Conservation (phyloP, 2,329 filamentous ascomycete species). For the Dactylella cylindrospora region DNA sequence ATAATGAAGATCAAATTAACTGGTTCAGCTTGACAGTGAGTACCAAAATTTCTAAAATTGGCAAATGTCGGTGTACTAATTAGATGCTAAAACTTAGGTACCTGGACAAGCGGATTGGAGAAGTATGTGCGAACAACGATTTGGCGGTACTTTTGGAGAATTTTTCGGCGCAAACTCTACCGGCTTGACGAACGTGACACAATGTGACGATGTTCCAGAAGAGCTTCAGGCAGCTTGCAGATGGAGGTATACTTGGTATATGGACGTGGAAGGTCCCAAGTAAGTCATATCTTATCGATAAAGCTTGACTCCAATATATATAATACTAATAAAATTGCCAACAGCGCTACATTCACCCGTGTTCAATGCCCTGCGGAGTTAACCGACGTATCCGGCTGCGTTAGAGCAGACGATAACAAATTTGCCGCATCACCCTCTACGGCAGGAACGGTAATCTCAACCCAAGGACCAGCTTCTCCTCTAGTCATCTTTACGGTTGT, state of each 20-base stretch:
- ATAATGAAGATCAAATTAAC: conserved; percentile 37
- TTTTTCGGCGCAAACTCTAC: conserved; percentile 33
- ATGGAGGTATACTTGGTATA: conserved; percentile 41
- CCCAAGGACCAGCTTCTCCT: conserved; percentile 7
- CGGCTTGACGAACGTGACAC: conserved; percentile 25
- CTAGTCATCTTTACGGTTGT: conserved; percentile 9
- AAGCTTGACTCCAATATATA: neutral
- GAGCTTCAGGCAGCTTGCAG: conserved; percentile 22
- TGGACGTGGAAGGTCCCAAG: conserved; percentile 37
- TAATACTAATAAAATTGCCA: neutral
- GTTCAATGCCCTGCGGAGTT: conserved; percentile 37
- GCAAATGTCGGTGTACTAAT: neutral
- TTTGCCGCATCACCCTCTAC: conserved; percentile 14
- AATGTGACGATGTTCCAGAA: conserved; percentile 26
- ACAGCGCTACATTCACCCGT: conserved; percentile 27
- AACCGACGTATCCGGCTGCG: conserved; percentile 21
- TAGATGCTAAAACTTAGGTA: conserved; percentile 15
- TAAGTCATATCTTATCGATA: conserved; percentile 10
- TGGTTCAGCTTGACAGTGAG: conserved; percentile 38
- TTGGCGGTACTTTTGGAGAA: conserved; percentile 35
- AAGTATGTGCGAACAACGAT: conserved; percentile 22
- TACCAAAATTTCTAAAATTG: neutral
- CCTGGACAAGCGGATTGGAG: conserved; percentile 38
- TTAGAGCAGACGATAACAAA: conserved; percentile 25
- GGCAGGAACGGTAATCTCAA: neutral